Base-by-base conservation (phyloP, 352 stramenopile genomes). In the Thalassiosira ordinaria region DNA sequence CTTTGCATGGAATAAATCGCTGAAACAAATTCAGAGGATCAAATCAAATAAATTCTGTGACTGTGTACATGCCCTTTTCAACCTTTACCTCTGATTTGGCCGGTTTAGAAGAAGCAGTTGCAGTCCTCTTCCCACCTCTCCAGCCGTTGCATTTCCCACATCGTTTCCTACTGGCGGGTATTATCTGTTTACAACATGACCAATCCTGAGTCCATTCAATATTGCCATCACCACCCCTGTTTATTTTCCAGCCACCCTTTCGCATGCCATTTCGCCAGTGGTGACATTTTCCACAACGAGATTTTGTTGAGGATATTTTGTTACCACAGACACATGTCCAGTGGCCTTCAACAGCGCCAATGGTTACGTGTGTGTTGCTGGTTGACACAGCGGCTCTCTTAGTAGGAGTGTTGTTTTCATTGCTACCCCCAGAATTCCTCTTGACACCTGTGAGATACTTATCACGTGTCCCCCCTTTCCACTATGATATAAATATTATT, bases 141-240 rank as follows among this genome's bases (percentile, higher is more conserved):
- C 68, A 77, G 9, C 56, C 26, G 26, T 77, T 68, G 56, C 69
- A 78, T 51, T 69, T 78, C 14, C 69, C 69, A 37, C 69, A 78
- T 22, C 69, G 37, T 20, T 22, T 56, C 35, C 65, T 65, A 1
- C 53, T 63, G 24, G 69, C 59, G 18, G 69, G n/a, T 26, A 78
- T 71, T 18, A 39, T 16, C 33, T 63, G 51, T 11, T 35, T 59
- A 29, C 60, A 62, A 27, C 56, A 57, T 16, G n/a, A 46, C 55
- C 56, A 65, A 37, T 74, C 64, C 26, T 29, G 27, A 2, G 41
- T 35, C 69, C 69, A 71, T n/a, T 78, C 59, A 53, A 64, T 46
- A 6, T 31, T 31, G 20, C 39, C 57, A 29, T 70, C 47, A 0
- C 35, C 46, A 5, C 16, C 64, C 16, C 39, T 47, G 13, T 53